A percentile compares a stretch with the other conserved stretches of the same genome.
Evolutionary conservation across 2,329 filamentous ascomycete species (phyloP).

Genomic region (Cytospora leucostoma): DNA sequence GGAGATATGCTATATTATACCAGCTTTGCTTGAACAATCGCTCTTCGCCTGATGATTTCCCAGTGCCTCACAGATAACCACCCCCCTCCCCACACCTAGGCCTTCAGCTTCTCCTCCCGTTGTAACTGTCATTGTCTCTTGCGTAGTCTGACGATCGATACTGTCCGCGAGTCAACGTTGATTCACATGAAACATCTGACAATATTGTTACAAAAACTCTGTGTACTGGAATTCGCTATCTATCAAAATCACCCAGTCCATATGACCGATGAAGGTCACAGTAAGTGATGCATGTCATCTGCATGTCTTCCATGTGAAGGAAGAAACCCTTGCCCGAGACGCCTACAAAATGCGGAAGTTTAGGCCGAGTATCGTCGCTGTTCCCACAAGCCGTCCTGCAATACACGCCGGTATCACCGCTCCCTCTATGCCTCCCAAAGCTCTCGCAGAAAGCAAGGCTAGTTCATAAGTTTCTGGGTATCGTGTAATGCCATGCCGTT

Average conservation of each 20-base stretch:
- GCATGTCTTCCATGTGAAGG: not conserved
- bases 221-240: not conserved
- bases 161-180: not conserved
- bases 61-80: too few relatives aligned
- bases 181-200: not conserved
- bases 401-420: constrained; percentile 20
- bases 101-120: not conserved
- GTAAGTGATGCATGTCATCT: not conserved
- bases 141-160: not conserved
- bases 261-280: constrained; percentile 2
- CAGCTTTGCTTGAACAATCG: too few relatives aligned
- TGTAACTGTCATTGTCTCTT: not conserved
- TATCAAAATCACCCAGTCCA: not conserved
- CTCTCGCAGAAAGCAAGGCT: constrained; percentile 19
- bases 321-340: constrained; percentile 5
- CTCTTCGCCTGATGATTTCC: too few relatives aligned
- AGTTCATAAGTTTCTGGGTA: constrained; percentile 23
- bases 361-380: constrained; percentile 8
- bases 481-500: constrained; percentile 20
- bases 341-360: constrained; percentile 17
- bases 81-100: too few relatives aligned
- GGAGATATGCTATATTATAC: too few relatives aligned
- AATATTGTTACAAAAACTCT: not conserved
- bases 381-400: constrained; percentile 1
- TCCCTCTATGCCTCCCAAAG: constrained; percentile 24